Conservation (phyloP, 148 eudicot genomes). For the Vaccinium corymbosum region DNA sequence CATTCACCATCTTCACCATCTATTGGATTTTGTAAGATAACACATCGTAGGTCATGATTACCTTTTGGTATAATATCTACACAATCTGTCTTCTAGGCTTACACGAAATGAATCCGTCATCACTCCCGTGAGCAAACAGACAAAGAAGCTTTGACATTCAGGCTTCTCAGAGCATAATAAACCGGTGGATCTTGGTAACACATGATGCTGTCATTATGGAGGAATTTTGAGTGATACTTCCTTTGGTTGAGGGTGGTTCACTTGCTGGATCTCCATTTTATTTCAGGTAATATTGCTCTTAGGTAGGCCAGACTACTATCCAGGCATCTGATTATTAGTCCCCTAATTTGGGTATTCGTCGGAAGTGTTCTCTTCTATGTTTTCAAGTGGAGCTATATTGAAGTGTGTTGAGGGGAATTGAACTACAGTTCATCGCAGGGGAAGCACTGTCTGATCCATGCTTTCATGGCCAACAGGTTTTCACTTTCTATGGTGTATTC, state of each 20-base stretch:
- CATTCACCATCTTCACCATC: slow-evolving; percentile 5
- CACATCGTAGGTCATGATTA: slow-evolving; percentile 16
- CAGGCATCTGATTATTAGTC: neutral
- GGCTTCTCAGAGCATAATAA: slow-evolving; percentile 25
- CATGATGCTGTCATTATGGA: slow-evolving; percentile 33
- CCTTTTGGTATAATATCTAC: slow-evolving; percentile 8
- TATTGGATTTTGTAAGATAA: neutral
- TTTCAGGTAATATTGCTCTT: slow-evolving; percentile 24
- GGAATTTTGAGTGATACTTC: slow-evolving; percentile 25
- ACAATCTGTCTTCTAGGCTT: slow-evolving; percentile 10
- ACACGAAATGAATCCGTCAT: slow-evolving; percentile 1
- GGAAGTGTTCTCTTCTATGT: neutral
- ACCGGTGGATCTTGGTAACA: slow-evolving; percentile 25
- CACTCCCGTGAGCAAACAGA: slow-evolving; percentile 2
- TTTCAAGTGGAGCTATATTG: slow-evolving; percentile 9
- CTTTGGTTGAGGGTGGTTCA: slow-evolving; percentile 17
- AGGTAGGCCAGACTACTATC: neutral
- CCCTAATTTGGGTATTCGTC: neutral
- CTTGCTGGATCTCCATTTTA: slow-evolving; percentile 10
- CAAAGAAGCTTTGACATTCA: slow-evolving; percentile 22
- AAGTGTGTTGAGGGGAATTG: neutral
- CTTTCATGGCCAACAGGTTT: neutral
- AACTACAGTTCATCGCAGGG: neutral
- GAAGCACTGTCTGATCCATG: neutral
- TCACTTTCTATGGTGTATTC: neutral